Percentiles rank a stretch among this genome's conserved stretches.
Evolutionary conservation across 2,329 filamentous ascomycete genomes (phyloP).

Genomic region (Ceratocystis colombiana): DNA sequence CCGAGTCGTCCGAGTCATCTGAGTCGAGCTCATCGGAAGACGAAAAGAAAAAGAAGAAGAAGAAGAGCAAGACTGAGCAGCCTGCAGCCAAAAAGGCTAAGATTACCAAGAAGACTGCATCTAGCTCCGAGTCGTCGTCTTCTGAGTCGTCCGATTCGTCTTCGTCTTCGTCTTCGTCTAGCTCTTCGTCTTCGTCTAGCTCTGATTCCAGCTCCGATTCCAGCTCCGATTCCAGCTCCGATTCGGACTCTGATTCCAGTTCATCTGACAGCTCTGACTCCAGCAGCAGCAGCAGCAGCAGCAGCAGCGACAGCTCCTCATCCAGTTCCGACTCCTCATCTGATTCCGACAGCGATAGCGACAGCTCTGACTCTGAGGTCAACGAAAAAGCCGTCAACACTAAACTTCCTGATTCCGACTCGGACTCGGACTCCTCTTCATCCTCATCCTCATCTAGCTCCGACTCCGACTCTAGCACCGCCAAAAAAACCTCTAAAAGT

Average conservation of each 20-base stretch:
- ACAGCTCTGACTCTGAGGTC: too few species aligned
- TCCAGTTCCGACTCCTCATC: conserved; percentile 21
- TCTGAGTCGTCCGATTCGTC: conserved; percentile 27
- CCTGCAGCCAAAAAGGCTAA: conserved; percentile 45
- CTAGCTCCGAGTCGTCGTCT: conserved; percentile 28
- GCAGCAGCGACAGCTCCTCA: conserved; percentile 29
- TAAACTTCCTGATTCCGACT: too few species aligned
- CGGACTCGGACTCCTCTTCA: too few species aligned
- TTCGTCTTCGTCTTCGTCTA: conserved; percentile 29
- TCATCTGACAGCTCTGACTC: conserved; percentile 28
- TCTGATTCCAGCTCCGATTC: conserved; percentile 26
- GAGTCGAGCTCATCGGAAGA: conserved; percentile 28
- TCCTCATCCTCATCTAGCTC: conserved; percentile 12
- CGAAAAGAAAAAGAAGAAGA: conserved; percentile 12
- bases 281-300: conserved; percentile 28
- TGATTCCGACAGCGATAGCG: conserved; percentile 11
- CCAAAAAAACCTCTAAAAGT: conserved; percentile 27
- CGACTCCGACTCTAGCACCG: conserved; percentile 28
- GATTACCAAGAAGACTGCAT: conserved; percentile 30
- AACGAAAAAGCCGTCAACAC: too few species aligned
- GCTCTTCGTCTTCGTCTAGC: conserved; percentile 24
- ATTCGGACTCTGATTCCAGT: conserved; percentile 20
- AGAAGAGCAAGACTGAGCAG: conserved; percentile 23
- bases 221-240: conserved; percentile 27
- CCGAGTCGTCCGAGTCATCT: not conserved